phyloP scores from a whole-genome alignment of 345 rosid species.

The Citrus sp. region DNA sequence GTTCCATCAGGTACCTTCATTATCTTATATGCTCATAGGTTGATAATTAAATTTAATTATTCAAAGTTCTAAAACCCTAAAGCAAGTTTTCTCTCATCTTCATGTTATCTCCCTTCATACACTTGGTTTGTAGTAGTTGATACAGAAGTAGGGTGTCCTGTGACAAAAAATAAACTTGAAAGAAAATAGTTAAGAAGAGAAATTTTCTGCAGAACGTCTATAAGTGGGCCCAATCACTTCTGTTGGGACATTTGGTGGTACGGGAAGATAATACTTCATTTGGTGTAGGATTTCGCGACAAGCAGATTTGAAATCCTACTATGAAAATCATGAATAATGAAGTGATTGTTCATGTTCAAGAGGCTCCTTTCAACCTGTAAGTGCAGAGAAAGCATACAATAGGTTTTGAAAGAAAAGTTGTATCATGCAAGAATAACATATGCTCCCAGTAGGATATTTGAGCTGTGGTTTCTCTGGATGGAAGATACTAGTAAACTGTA shows the following conservation, averaged over 20 bases:
- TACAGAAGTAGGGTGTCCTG: not conserved
- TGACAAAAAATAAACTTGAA: not conserved
- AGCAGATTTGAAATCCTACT: not conserved
- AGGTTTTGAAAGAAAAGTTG: not conserved
- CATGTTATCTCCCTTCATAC: not conserved
- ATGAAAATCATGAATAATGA: not conserved
- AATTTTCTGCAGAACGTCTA: too few relatives aligned
- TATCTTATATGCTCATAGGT: not conserved
- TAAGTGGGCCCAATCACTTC: not conserved
- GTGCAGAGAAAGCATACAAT: not conserved
- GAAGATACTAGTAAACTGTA: not conserved
- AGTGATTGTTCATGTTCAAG: not conserved
- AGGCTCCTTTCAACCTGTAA: not conserved
- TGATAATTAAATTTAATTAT: not conserved
- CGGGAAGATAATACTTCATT: not conserved
- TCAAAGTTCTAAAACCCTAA: not conserved
- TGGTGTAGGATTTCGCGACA: not conserved
- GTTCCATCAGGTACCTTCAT: constrained; percentile 57
- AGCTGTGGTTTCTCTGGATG: not conserved
- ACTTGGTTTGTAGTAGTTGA: not conserved
- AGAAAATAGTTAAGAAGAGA: not conserved
- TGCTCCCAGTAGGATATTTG: not conserved
- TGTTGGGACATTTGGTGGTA: too few relatives aligned
- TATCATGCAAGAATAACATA: not conserved
- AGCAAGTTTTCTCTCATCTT: not conserved